Conservation (phyloP, 2,329 filamentous ascomycete genomes). For the Exophiala dermatitidis region DNA sequence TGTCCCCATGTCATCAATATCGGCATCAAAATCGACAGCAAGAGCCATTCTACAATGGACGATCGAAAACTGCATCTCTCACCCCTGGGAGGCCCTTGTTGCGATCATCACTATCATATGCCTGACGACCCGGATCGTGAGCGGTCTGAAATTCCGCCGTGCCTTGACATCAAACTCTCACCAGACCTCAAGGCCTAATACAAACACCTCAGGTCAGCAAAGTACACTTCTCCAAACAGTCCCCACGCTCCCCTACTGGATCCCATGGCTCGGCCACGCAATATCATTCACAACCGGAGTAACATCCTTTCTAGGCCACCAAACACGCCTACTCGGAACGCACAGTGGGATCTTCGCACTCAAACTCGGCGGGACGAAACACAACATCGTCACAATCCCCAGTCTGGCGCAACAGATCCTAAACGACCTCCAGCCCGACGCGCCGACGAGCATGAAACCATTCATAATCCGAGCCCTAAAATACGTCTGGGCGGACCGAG, state of each 20-base stretch:
- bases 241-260: slow-evolving; percentile 51
- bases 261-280: slow-evolving; percentile 52
- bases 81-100: slow-evolving; percentile 11
- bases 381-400: slow-evolving; percentile 46
- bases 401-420: slow-evolving; percentile 40
- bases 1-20: too few species aligned
- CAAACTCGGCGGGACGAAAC: slow-evolving; percentile 36
- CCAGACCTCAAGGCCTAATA: neutral
- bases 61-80: neutral
- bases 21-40: too few species aligned
- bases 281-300: slow-evolving; percentile 36
- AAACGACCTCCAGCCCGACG: slow-evolving; percentile 23
- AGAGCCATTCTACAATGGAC: slow-evolving; percentile 5
- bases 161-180: slow-evolving; percentile 17
- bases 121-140: slow-evolving; percentile 36
- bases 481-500: slow-evolving; percentile 40
- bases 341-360: slow-evolving; percentile 21
- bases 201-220: slow-evolving; percentile 16
- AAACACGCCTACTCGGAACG: slow-evolving; percentile 10
- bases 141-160: slow-evolving; percentile 27
- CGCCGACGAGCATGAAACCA: slow-evolving; percentile 28
- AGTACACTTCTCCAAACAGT: slow-evolving; percentile 32
- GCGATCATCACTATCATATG: slow-evolving; percentile 23
- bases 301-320: slow-evolving; percentile 4
- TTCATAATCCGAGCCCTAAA: slow-evolving; percentile 34